Conservation (phyloP, 306 rosid species). For the barrel medic (Medicago truncatula) region DNA sequence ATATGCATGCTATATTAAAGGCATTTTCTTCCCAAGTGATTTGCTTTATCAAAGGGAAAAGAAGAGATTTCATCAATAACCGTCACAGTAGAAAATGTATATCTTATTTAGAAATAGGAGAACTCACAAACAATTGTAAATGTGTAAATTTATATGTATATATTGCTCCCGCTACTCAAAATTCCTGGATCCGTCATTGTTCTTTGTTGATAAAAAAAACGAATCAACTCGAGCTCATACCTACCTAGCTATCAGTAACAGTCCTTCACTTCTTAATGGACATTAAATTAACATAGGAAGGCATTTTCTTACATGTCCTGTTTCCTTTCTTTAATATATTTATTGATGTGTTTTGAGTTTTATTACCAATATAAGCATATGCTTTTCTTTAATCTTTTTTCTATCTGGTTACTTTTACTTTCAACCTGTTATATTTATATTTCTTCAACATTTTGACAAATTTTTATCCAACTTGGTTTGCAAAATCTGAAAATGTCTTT, state of each 20-base stretch:
- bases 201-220: not conserved
- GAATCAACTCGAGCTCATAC: not conserved
- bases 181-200: no score
- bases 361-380: not conserved
- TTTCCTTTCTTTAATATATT: constrained; percentile 3
- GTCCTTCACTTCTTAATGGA: not conserved
- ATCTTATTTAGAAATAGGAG: no score
- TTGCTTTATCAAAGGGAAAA: no score
- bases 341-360: constrained; percentile 6
- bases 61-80: no score
- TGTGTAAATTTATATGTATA: no score
- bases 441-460: constrained; percentile 1
- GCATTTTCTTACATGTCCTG: not conserved
- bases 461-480: not conserved
- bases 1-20: no score
- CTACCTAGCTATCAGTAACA: not conserved
- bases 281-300: constrained; percentile 11
- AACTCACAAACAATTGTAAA: no score
- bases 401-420: not conserved
- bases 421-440: not conserved
- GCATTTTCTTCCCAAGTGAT: no score
- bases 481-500: not conserved
- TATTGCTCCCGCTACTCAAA: no score
- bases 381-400: not conserved
- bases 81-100: no score